These are phyloP conservation scores for Colletotrichum cereale DNA, from an alignment of 2,329 filamentous ascomycete genomes.

Conservation along the genomic window DNA sequence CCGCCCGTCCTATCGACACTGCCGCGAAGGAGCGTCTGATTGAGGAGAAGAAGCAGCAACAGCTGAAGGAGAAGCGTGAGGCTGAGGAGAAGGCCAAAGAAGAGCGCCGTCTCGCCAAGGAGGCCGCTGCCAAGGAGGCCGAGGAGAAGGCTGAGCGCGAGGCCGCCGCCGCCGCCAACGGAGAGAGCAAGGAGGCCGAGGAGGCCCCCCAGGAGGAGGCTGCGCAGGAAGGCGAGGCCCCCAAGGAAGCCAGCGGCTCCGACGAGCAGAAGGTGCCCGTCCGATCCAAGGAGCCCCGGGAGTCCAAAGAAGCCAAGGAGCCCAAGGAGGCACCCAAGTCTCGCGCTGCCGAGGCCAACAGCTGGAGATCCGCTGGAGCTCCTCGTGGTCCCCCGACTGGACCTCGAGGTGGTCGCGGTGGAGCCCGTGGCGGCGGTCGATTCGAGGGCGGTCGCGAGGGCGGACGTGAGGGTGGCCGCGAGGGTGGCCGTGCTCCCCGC, in stretches of 20 bases:
- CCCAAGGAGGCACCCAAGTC: constrained; percentile 63
- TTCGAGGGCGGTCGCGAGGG: constrained; percentile 57
- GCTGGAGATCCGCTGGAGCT: constrained; percentile 69
- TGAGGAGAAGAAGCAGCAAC: constrained; percentile 85
- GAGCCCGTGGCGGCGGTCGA: constrained; percentile 55
- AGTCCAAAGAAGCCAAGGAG: constrained; percentile 59
- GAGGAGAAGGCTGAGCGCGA: constrained; percentile 59
- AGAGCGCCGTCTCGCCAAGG: constrained; percentile 74
- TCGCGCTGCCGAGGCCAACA: constrained; percentile 68
- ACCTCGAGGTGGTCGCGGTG: constrained; percentile 45
- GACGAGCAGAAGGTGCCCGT: constrained; percentile 63
- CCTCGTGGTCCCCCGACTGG: constrained; percentile 60
- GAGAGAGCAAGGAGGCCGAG: constrained; percentile 48
- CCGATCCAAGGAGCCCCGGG: constrained; percentile 52
- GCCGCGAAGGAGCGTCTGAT: constrained; percentile 89
- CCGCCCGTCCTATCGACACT: constrained; percentile 93
- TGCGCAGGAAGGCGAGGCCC: constrained; percentile 48
- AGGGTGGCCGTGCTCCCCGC: constrained; percentile 59
- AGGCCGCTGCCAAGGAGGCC: constrained; percentile 72
- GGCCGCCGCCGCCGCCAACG: constrained; percentile 49
- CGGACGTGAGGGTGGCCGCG: neutral
- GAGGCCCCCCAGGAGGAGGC: constrained; percentile 42
- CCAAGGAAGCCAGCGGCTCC: constrained; percentile 50
- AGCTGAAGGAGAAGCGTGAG: constrained; percentile 85
- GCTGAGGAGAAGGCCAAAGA: constrained; percentile 88